Evolutionary conservation across 345 rosid genomes (phyloP).

Genomic region (Linum tenue): DNA sequence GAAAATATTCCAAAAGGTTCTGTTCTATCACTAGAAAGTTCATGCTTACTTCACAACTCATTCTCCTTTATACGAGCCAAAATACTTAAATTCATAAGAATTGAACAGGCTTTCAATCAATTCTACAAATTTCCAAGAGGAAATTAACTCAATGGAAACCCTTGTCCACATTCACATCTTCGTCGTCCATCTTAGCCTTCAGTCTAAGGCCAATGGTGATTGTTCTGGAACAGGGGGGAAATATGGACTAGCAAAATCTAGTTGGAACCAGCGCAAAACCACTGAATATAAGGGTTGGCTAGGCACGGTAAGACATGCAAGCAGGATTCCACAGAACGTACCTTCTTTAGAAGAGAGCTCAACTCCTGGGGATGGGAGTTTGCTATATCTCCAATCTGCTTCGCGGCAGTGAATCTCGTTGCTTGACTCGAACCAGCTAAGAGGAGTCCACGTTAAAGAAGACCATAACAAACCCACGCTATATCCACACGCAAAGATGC

Average conservation of each 20-base stretch:
- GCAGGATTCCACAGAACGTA: slow-evolving; percentile 11
- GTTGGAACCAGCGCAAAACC: not conserved
- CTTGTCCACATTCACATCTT: not conserved
- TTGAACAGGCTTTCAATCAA: too few relatives aligned
- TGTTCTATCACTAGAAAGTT: not conserved
- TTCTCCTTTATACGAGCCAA: not conserved
- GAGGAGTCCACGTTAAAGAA: slow-evolving; percentile 22
- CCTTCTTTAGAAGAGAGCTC: slow-evolving; percentile 85
- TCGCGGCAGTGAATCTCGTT: slow-evolving; percentile 91
- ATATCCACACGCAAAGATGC: not conserved
- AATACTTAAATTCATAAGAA: not conserved
- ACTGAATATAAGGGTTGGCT: not conserved
- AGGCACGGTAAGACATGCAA: not conserved
- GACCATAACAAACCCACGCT: not conserved
- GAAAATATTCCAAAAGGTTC: not conserved
- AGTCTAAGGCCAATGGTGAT: not conserved
- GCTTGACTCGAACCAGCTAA: slow-evolving; percentile 98
- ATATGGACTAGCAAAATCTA: not conserved
- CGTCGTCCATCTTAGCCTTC: not conserved
- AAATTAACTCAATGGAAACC: too few relatives aligned
- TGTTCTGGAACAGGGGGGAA: not conserved
- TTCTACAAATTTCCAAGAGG: too few relatives aligned
- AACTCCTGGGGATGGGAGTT: slow-evolving; percentile 93
- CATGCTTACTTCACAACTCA: not conserved
- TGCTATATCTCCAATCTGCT: slow-evolving; percentile 92